phyloP scores from a whole-genome alignment of 1,284 basidiomycete species.

The Tilletia setariae region DNA sequence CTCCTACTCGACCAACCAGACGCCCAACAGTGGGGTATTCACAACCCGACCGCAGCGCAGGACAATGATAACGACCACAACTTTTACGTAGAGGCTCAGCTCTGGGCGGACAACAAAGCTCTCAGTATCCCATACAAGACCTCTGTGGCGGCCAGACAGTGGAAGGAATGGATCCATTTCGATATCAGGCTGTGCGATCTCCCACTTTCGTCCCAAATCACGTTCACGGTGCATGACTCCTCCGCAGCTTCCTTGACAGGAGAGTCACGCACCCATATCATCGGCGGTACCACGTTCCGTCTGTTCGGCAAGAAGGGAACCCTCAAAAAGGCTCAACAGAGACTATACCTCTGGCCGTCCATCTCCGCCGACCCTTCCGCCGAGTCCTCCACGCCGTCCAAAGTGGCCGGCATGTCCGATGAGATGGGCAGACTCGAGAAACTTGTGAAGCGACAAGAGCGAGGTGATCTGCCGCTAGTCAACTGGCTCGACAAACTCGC shows the following conservation, averaged over 20 bases:
- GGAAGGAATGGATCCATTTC: constrained; percentile 90
- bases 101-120: constrained; percentile 87
- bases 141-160: constrained; percentile 66
- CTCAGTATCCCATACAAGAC: constrained; percentile 86
- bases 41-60: constrained; percentile 17
- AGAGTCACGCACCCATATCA: constrained; percentile 63
- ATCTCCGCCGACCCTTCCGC: constrained; percentile 78
- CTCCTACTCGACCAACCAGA: constrained; percentile 30
- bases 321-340: constrained; percentile 70
- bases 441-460: constrained; percentile 93
- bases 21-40: constrained; percentile 32
- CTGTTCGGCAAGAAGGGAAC: constrained; percentile 90
- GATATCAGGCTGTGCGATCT: constrained; percentile 88
- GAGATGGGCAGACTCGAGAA: constrained; percentile 93
- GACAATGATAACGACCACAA: constrained; percentile 43
- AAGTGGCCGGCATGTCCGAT: constrained; percentile 60
- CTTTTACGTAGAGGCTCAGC: constrained; percentile 81
- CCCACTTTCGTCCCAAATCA: constrained; percentile 79
- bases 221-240: constrained; percentile 93
- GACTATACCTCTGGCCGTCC: constrained; percentile 77
- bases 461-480: constrained; percentile 85
- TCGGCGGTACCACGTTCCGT: constrained; percentile 84
- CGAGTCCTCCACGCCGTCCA: constrained; percentile 71
- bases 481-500: constrained; percentile 94
- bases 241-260: constrained; percentile 53